Evolutionary conservation across 306 rosid species (phyloP).

Genomic region (Mucuna pruriens): DNA sequence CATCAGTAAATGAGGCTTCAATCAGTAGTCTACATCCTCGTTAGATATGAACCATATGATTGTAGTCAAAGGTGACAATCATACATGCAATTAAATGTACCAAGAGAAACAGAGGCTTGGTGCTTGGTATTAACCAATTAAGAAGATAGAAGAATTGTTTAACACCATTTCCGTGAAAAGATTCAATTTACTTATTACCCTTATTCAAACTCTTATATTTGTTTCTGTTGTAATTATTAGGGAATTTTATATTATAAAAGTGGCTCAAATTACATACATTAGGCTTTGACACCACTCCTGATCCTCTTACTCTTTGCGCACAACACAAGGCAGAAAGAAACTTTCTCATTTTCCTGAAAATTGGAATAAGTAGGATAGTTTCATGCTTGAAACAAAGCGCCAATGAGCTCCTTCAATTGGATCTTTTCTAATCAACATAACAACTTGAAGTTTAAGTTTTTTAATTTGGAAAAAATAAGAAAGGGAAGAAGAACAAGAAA

Average conservation of each 20-base stretch:
- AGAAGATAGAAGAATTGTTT: neutral
- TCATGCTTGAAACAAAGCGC: too few species aligned
- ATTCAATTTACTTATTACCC: neutral
- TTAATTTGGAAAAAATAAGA: too few species aligned
- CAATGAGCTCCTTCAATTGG: too few species aligned
- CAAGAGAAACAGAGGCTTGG: neutral
- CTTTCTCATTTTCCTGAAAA: neutral
- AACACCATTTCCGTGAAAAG: neutral
- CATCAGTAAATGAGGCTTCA: conserved; percentile 32
- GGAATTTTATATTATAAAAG: neutral
- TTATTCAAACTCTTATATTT: neutral
- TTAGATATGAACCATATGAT: neutral
- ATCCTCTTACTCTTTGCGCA: too few species aligned
- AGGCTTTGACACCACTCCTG: neutral
- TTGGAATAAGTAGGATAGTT: neutral
- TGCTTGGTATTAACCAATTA: neutral
- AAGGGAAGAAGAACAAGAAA: too few species aligned
- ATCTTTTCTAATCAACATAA: too few species aligned
- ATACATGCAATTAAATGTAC: neutral
- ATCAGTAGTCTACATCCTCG: conserved; percentile 36
- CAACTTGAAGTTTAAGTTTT: too few species aligned
- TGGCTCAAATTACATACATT: neutral
- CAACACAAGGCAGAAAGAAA: too few species aligned
- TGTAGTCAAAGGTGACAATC: neutral
- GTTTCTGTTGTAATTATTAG: neutral